Evolutionary conservation across 805 yeast genomes (phyloP).

Genomic region (Candida glaebosa): DNA sequence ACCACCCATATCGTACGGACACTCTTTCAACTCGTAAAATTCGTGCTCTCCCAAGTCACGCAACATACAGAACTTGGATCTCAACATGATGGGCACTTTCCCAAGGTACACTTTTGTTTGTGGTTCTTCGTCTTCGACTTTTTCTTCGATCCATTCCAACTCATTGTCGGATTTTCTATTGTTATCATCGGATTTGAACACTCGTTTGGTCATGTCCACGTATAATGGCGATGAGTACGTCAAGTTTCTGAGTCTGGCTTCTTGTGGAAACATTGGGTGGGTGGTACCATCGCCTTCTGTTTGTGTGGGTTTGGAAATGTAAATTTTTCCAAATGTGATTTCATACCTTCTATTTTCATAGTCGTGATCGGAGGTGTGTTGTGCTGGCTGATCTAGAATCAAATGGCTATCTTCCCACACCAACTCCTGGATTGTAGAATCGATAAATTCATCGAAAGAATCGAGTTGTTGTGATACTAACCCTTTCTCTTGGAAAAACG

Average conservation of each 20-base stretch:
- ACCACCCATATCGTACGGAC: slow-evolving; percentile 99
- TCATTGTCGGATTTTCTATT: slow-evolving; percentile 40
- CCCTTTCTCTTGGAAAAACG: slow-evolving; percentile 95
- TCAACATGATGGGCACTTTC: slow-evolving; percentile 95
- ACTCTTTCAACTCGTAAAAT: slow-evolving; percentile 91
- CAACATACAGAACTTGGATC: slow-evolving; percentile 93
- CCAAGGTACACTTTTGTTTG: slow-evolving; percentile 81
- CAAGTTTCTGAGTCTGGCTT: slow-evolving; percentile 91
- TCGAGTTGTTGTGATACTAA: slow-evolving; percentile 97
- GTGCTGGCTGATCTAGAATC: slow-evolving; percentile 97
- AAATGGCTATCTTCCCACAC: slow-evolving; percentile 94
- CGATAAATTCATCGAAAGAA: slow-evolving; percentile 96
- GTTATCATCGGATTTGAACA: slow-evolving; percentile 78
- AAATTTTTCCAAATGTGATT: slow-evolving; percentile 96
- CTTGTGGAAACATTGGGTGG: slow-evolving; percentile 97
- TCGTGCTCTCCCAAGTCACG: slow-evolving; percentile 89
- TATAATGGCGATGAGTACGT: slow-evolving; percentile 95
- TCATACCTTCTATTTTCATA: slow-evolving; percentile 90
- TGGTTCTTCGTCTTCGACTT: slow-evolving; percentile 53
- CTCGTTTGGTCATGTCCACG: slow-evolving; percentile 91
- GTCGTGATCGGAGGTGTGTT: slow-evolving; percentile 88
- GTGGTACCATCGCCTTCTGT: slow-evolving; percentile 99
- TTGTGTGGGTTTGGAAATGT: slow-evolving; percentile 94
- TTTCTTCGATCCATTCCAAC: slow-evolving; percentile 52
- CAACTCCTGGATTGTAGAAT: slow-evolving; percentile 92